phyloP scores from a whole-genome alignment of 2,329 filamentous ascomycete genomes.

The Claviceps capensis region DNA sequence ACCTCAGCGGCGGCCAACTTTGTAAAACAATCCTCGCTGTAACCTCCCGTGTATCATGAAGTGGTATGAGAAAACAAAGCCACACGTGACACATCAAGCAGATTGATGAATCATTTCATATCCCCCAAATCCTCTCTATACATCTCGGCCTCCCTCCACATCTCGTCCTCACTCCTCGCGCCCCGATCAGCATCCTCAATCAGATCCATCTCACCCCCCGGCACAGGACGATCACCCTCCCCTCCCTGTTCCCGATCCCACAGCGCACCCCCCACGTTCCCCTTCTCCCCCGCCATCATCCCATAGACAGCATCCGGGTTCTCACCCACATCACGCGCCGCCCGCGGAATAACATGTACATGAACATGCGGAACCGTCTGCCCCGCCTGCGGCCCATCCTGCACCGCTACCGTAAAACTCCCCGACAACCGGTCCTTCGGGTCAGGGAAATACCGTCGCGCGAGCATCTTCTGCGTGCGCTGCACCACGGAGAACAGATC shows the following conservation, averaged over 20 bases:
- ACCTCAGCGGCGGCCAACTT: too few relatives aligned
- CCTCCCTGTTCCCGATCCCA: conserved; percentile 33
- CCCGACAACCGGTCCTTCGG: conserved; percentile 34
- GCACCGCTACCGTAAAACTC: conserved; percentile 86
- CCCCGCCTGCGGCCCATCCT: conserved; percentile 79
- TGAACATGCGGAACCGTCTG: conserved; percentile 93
- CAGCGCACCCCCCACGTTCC: conserved; percentile 63
- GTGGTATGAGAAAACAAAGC: neutral
- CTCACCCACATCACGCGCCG: conserved; percentile 32
- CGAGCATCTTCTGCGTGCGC: conserved; percentile 64
- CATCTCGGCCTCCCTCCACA: conserved; percentile 63
- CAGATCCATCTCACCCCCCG: conserved; percentile 46
- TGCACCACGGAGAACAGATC: conserved; percentile 86
- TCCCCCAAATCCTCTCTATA: conserved; percentile 39
- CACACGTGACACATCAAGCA: neutral
- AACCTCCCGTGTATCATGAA: neutral
- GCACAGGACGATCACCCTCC: conserved; percentile 21
- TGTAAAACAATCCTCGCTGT: too few relatives aligned
- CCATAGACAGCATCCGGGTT: conserved; percentile 62
- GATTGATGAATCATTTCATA: neutral
- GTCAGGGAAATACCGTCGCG: conserved; percentile 37
- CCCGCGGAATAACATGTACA: conserved; percentile 76
- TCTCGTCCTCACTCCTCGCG: conserved; percentile 57
- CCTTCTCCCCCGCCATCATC: conserved; percentile 70
- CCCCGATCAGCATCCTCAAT: conserved; percentile 59